Percentiles rank a stretch among this genome's conserved stretches.
Evolutionary conservation across 331 rosid genomes (phyloP).

Genomic region (Stylosanthes scabra): DNA sequence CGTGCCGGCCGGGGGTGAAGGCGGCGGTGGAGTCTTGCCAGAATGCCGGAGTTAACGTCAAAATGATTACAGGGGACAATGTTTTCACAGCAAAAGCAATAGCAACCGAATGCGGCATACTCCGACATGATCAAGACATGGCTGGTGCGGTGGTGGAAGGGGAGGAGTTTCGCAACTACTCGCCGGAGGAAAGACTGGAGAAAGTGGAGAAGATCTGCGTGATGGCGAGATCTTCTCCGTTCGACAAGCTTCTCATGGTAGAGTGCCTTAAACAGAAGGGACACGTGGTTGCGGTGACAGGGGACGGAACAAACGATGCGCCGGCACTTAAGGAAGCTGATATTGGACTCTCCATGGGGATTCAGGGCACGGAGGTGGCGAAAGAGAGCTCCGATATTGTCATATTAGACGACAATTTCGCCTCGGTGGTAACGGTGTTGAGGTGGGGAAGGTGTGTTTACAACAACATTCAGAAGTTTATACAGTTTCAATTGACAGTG

Average conservation of each 20-base stretch:
- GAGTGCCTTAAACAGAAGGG: conserved; percentile 48
- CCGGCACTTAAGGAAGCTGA: conserved; percentile 52
- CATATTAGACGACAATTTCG: conserved; percentile 48
- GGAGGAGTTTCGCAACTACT: conserved; percentile 46
- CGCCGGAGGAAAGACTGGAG: conserved; percentile 39
- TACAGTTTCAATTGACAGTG: conserved; percentile 48
- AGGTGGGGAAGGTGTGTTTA: conserved; percentile 53
- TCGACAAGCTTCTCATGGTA: conserved; percentile 51
- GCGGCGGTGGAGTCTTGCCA: conserved; percentile 41
- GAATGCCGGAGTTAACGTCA: conserved; percentile 43
- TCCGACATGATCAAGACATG: conserved; percentile 22
- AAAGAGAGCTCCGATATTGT: conserved; percentile 52
- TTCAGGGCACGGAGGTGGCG: conserved; percentile 50
- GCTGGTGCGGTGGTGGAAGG: conserved; percentile 44
- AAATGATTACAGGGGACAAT: conserved; percentile 52
- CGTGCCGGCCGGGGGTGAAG: conserved; percentile 44
- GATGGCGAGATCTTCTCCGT: conserved; percentile 52
- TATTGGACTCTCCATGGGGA: conserved; percentile 50
- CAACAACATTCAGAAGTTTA: conserved; percentile 47
- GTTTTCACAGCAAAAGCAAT: conserved; percentile 49
- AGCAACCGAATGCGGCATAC: conserved; percentile 50
- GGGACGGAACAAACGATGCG: conserved; percentile 50
- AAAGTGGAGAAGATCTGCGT: conserved; percentile 47
- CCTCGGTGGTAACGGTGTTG: conserved; percentile 41
- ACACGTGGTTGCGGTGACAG: conserved; percentile 51